These are phyloP conservation scores for Pistacia integerrima DNA, from an alignment of 345 rosid genomes.

Conservation along the genomic window DNA sequence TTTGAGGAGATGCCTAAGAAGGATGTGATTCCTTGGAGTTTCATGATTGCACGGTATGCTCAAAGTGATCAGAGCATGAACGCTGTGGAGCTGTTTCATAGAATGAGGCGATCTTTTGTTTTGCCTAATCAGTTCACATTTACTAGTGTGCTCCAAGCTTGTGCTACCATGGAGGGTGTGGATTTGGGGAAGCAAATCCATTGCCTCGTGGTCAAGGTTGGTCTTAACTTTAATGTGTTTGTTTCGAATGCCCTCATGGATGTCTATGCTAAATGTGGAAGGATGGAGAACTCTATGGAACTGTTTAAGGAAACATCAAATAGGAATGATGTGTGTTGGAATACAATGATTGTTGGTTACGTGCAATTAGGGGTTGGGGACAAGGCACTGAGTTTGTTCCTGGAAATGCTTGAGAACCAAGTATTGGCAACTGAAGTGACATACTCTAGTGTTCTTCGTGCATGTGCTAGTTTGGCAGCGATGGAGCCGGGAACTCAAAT, in stretches of 20 bases:
- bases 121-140: slow-evolving; percentile 76
- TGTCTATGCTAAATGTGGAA: slow-evolving; percentile 76
- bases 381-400: slow-evolving; percentile 67
- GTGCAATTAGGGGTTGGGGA: slow-evolving; percentile 48
- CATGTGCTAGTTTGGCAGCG: slow-evolving; percentile 80
- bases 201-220: slow-evolving; percentile 54
- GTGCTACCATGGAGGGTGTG: slow-evolving; percentile 49
- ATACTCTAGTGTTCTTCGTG: slow-evolving; percentile 69
- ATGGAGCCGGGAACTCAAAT: slow-evolving; percentile 71
- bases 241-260: slow-evolving; percentile 83
- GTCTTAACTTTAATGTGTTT: slow-evolving; percentile 52
- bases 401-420: slow-evolving; percentile 50
- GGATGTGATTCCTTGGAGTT: slow-evolving; percentile 88
- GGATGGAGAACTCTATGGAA: slow-evolving; percentile 58
- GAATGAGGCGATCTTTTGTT: slow-evolving; percentile 64
- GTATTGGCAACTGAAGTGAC: slow-evolving; percentile 75
- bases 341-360: slow-evolving; percentile 82
- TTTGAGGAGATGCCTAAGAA: slow-evolving; percentile 76
- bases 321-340: slow-evolving; percentile 77
- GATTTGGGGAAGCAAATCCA: slow-evolving; percentile 73
- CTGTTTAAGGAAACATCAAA: slow-evolving; percentile 49
- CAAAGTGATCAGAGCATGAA: slow-evolving; percentile 51
- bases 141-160: slow-evolving; percentile 72
- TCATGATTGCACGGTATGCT: slow-evolving; percentile 79
- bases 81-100: slow-evolving; percentile 61